phyloP scores from a whole-genome alignment of 805 yeast species.

The Zygoascus biomembranicola region DNA sequence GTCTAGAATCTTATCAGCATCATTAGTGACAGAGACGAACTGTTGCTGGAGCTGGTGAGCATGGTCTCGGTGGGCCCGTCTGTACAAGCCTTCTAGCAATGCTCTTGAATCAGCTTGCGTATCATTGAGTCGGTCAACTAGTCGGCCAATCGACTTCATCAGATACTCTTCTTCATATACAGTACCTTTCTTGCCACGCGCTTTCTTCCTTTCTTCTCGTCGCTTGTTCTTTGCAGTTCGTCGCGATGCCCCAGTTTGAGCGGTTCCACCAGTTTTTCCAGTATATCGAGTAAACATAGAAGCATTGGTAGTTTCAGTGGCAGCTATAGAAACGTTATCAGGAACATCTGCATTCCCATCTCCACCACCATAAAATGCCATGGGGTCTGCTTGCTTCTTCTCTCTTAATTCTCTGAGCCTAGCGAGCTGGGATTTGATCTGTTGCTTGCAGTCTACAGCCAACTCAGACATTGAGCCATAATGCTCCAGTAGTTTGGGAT shows the following conservation, averaged over 20 bases:
- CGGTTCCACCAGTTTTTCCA: constrained; percentile 93
- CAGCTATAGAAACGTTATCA: constrained; percentile 91
- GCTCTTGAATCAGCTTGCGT: constrained; percentile 67
- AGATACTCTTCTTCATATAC: constrained; percentile 95
- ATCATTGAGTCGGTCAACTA: constrained; percentile 69
- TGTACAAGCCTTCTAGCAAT: constrained; percentile 65
- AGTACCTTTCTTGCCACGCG: constrained; percentile 96
- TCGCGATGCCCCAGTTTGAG: constrained; percentile 92
- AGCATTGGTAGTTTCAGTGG: constrained; percentile 85
- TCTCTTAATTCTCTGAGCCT: constrained; percentile 78
- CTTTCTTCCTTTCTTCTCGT: constrained; percentile 91
- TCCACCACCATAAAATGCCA: constrained; percentile 68
- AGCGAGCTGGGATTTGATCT: constrained; percentile 69
- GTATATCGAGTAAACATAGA: constrained; percentile 94
- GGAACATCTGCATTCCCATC: constrained; percentile 75
- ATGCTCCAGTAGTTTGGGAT: constrained; percentile 73
- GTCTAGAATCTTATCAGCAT: constrained; percentile 50
- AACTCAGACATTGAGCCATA: constrained; percentile 83
- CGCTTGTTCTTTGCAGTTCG: constrained; percentile 86
- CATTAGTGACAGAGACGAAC: constrained; percentile 47
- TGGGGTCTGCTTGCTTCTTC: constrained; percentile 79
- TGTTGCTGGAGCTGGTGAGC: constrained; percentile 72
- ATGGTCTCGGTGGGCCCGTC: constrained; percentile 66
- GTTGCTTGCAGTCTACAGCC: constrained; percentile 87
- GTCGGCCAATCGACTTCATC: constrained; percentile 77